phyloP scores from a whole-genome alignment of 345 rosid genomes.

The Trapa bicornis region DNA sequence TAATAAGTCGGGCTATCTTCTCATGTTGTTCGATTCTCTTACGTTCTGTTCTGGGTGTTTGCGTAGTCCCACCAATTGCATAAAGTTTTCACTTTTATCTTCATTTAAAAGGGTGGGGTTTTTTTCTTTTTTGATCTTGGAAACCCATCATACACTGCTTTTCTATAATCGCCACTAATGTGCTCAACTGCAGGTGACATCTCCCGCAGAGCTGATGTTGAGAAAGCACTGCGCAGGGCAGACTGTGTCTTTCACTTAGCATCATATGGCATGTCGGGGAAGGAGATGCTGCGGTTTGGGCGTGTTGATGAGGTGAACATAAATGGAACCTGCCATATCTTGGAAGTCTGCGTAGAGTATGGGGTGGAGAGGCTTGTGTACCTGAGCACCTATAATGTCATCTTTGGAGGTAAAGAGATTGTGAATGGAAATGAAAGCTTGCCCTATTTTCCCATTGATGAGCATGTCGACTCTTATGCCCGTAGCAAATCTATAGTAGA shows the following conservation, averaged over 20 bases:
- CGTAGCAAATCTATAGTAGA: constrained; percentile 77
- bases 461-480: constrained; percentile 61
- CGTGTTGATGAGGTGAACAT: constrained; percentile 78
- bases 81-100: too few species aligned
- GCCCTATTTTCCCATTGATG: constrained; percentile 69
- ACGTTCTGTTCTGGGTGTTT: too few species aligned
- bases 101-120: too few species aligned
- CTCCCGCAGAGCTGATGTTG: constrained; percentile 42
- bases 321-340: constrained; percentile 62
- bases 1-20: too few species aligned
- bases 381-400: constrained; percentile 84
- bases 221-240: constrained; percentile 48
- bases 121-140: neutral
- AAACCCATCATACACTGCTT: neutral
- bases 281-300: constrained; percentile 81
- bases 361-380: constrained; percentile 66
- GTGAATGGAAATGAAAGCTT: constrained; percentile 63
- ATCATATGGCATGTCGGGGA: constrained; percentile 90
- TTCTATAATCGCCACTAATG: neutral
- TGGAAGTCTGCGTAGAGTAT: constrained; percentile 53
- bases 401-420: constrained; percentile 82
- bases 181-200: constrained; percentile 42
- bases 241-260: constrained; percentile 83
- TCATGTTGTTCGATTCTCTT: too few species aligned
- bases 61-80: too few species aligned